These are phyloP conservation scores for Paraconiothyrium brasiliense DNA, from an alignment of 2,329 filamentous ascomycete genomes.

Conservation along the genomic window DNA sequence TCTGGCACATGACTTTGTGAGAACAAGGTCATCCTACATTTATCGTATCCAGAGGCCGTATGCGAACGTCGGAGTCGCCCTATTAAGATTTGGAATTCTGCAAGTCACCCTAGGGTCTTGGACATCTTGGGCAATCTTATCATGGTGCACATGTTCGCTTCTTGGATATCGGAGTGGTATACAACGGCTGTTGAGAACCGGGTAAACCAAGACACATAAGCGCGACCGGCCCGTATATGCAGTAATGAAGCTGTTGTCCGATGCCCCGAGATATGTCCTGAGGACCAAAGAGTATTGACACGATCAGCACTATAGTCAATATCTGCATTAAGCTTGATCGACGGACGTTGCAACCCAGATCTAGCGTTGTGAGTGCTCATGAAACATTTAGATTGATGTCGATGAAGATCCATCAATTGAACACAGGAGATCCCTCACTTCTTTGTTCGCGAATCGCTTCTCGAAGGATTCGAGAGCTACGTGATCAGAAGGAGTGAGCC, in stretches of 20 bases:
- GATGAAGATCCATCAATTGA: conserved; percentile 25
- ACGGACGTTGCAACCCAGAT: conserved; percentile 23
- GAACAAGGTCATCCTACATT: neutral
- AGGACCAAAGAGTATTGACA: conserved; percentile 1
- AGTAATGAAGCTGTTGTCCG: neutral
- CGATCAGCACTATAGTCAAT: conserved; percentile 23
- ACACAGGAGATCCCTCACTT: conserved; percentile 8
- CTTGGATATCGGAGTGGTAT: conserved; percentile 2
- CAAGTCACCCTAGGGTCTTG: neutral
- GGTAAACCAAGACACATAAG: conserved; percentile 9
- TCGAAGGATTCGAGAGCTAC: conserved; percentile 21
- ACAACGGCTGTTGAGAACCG: conserved; percentile 11
- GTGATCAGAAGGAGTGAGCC: conserved; percentile 13
- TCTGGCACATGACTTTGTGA: neutral
- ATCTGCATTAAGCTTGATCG: conserved; percentile 25
- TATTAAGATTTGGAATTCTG: neutral
- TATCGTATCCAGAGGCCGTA: too few species aligned
- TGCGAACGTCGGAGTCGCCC: neutral
- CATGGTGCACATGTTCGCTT: neutral
- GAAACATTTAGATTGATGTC: conserved; percentile 25
- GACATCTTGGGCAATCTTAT: neutral
- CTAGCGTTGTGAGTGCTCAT: conserved; percentile 21
- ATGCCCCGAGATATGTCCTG: conserved; percentile 12
- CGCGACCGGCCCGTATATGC: conserved; percentile 10
- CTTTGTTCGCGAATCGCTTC: conserved; percentile 17